Evolutionary conservation across 768 basidiomycete genomes (phyloP).

Genomic region (Amanita thiersii): DNA sequence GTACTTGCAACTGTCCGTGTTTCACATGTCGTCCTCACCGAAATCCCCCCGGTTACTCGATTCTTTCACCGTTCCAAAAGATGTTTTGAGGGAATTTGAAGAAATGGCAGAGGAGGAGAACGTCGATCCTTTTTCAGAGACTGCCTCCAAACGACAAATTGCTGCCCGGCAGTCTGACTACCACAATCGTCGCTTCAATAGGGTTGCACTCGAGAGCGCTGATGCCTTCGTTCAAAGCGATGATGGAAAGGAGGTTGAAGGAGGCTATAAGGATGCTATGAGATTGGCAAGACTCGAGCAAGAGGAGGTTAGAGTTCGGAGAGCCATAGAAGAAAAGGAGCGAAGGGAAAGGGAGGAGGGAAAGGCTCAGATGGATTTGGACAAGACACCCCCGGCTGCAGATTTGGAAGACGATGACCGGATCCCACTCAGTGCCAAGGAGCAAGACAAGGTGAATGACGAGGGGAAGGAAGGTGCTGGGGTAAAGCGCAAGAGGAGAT

Average conservation of each 20-base stretch:
- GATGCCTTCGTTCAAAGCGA: slow-evolving; percentile 68
- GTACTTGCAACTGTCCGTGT: slow-evolving; percentile 11
- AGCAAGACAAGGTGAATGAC: slow-evolving; percentile 24
- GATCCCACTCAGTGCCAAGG: slow-evolving; percentile 54
- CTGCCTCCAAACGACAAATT: slow-evolving; percentile 88
- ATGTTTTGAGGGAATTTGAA: slow-evolving; percentile 89
- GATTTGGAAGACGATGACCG: slow-evolving; percentile 68
- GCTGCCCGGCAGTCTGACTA: slow-evolving; percentile 92
- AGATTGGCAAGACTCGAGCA: slow-evolving; percentile 82
- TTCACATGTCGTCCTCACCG: slow-evolving; percentile 50
- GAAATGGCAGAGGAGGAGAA: slow-evolving; percentile 92
- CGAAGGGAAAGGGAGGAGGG: slow-evolving; percentile 66
- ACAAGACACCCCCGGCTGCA: slow-evolving; percentile 84
- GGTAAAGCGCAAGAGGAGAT: slow-evolving; percentile 68
- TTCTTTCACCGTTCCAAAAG: slow-evolving; percentile 90
- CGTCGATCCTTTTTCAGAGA: slow-evolving; percentile 87
- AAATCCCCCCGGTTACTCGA: slow-evolving; percentile 71
- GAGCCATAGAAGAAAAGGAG: slow-evolving; percentile 86
- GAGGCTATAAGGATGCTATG: slow-evolving; percentile 97
- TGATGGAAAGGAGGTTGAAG: slow-evolving; percentile 66
- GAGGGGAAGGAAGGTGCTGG: slow-evolving; percentile 37
- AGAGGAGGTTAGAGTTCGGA: slow-evolving; percentile 79
- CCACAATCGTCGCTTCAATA: slow-evolving; percentile 84
- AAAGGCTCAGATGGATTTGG: slow-evolving; percentile 77
- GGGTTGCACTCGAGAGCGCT: slow-evolving; percentile 72